These are phyloP conservation scores for Oryza coarctata DNA, from an alignment of 176 grass and related monocot species.

Conservation along the genomic window DNA sequence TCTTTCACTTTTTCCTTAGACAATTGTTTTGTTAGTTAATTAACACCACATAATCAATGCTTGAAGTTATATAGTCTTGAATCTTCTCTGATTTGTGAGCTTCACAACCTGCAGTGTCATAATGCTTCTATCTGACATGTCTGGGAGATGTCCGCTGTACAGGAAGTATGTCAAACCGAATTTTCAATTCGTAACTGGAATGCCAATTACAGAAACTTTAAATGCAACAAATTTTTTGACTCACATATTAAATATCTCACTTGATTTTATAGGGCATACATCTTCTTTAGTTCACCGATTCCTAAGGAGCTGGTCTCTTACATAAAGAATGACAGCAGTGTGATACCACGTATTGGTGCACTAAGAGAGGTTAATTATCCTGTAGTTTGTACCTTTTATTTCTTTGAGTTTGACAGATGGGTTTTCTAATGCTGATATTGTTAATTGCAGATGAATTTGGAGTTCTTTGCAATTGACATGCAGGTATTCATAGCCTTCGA, in stretches of 20 bases:
- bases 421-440: slow-evolving; percentile 26
- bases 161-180: slow-evolving; percentile 63
- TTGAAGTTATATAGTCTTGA: slow-evolving; percentile 1
- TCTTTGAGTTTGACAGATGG: not conserved
- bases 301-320: slow-evolving; percentile 84
- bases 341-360: slow-evolving; percentile 94
- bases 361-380: slow-evolving; percentile 75
- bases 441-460: slow-evolving; percentile 96
- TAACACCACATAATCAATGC: not conserved
- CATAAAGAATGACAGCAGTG: slow-evolving; percentile 89
- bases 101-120: slow-evolving; percentile 71
- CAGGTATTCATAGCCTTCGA: slow-evolving; percentile 59
- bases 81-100: slow-evolving; percentile 30
- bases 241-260: slow-evolving; percentile 23
- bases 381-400: slow-evolving; percentile 11
- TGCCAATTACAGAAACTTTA: slow-evolving; percentile 23
- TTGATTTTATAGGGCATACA: slow-evolving; percentile 71
- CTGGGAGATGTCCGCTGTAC: slow-evolving; percentile 92
- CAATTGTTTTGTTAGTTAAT: not conserved
- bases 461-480: slow-evolving; percentile 94
- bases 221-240: not conserved
- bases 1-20: not conserved
- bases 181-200: slow-evolving; percentile 23
- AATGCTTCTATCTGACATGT: slow-evolving; percentile 98
- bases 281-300: slow-evolving; percentile 89